Evolutionary conservation across 2,329 filamentous ascomycete species (phyloP), one percentile per base, ranked within the genome.

Genomic region (Didymella arachidicola): DNA sequence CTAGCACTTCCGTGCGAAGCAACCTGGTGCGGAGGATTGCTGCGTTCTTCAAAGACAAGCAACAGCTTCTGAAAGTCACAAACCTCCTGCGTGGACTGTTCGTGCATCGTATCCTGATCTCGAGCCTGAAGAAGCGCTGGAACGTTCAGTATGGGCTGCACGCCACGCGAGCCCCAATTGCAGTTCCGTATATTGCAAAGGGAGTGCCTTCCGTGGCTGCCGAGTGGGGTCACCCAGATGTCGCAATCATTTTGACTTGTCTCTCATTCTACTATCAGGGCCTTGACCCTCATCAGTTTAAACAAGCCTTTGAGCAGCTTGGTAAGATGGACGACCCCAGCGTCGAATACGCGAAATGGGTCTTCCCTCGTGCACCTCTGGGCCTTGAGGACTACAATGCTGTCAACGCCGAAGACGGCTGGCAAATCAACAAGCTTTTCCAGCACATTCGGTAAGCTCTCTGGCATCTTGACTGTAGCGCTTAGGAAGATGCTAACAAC

Each of bases 171-270:
- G 78, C 82, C 39, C 86, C 86, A 0, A 82, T 90, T 5, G 88
- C 89, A 0, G 89, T 92, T 0, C 89, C 71, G 41, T 92, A 1
- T 86, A 60, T 68, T 19, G 87, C 88, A 0, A 90, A 91, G 60
- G 89, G 87, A 1, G 80, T 84, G 0, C 88, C 89, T 0, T 84
- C 82, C 0, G 82, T 85, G 0, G 81, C 85, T 7, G 84, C 88
- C 0, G 89, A 92, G 68, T 92, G 83, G 71, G 87, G 88, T 0
- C 88, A 92, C 62, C 87, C 88, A 0, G 85, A 92, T 69, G 87
- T 75, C 1, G 68, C 72, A 1, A 77, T 77, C 34, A 62, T 73
- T n/a, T 48, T 77, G 29, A 77, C 75, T 3, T 72, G 68, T 30
- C 72, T 91, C 0, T 81, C 86, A 0, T 90, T 88, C 62, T 90